Evolutionary conservation across 257 asterid genomes (phyloP), one percentile per base, ranked within the genome.

Genomic region (Solanum arcanum): DNA sequence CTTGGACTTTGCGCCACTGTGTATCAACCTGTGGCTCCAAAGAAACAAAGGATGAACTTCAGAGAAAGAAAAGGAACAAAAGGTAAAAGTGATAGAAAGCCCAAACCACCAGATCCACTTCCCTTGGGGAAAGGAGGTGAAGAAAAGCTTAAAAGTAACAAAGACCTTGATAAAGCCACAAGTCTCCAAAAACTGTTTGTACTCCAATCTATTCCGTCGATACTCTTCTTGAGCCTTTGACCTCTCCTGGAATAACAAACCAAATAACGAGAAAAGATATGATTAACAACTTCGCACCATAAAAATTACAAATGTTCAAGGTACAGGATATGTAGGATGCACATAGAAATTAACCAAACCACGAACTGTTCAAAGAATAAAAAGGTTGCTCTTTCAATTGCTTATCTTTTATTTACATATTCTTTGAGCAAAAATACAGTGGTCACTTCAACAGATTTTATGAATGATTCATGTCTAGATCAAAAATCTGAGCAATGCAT

Each of bases 1-100:
- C 99, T 90, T 94, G 98, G 87, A 97, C 95, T 94, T 97, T 97
- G 90, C 99, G 93, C 99, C 99, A 97, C 89, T 94, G 99, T 91
- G 94, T 97, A 90, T 97, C 98, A 80, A 93, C 98, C 99, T 97
- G 93, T 82, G 84, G 86, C 84, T 29, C 83, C 72, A 56, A 87
- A 39, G 60, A 44, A 37, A 46, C 35, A 21, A 52, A 59, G 62
- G 72, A 76, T 14, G 47, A 72, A 87, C 29, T 21, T 47, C 84
- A 29, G 23, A 52, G 33, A 56, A 62, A 85, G 47, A 62, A 87
- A 60, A 78, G 81, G 9, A 27, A 78, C 39, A 89, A 44, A 47
- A 75, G 46, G 62, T 35, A 13, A 47, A 29, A n/a, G 60, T 68
- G 76, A 60, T 56, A 69, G 39, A 84, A 66, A 42, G 27, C 59